Conservation (phyloP, 2,329 filamentous ascomycete species). For the Xylaria sp. region DNA sequence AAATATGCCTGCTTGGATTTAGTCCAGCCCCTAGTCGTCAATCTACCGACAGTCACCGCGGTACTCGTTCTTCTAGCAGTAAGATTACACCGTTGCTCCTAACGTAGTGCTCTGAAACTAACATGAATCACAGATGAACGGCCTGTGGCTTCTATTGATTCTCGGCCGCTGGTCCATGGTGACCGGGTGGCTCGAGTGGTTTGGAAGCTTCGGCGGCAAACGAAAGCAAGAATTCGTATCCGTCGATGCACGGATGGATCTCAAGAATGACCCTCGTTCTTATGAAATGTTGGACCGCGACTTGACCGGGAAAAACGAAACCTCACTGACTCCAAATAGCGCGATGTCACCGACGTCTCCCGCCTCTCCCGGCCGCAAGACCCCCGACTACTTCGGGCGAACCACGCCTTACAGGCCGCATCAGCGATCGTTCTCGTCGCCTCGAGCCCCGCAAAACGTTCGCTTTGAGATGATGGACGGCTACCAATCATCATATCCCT, state of each 20-base stretch:
- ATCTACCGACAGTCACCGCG: constrained; percentile 77
- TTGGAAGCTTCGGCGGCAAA: constrained; percentile 53
- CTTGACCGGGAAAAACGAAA: constrained; percentile 50
- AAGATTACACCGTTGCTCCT: constrained; percentile 46
- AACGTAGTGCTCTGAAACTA: constrained; percentile 3
- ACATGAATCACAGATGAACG: constrained; percentile 66
- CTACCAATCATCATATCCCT: constrained; percentile 43
- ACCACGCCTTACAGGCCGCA: constrained; percentile 62
- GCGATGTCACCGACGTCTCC: constrained; percentile 46
- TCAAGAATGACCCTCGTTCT: constrained; percentile 68
- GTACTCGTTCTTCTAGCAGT: constrained; percentile 83
- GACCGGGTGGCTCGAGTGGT: constrained; percentile 77
- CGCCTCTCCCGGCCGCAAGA: constrained; percentile 43
- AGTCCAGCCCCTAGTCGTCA: constrained; percentile 69
- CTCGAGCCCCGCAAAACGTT: constrained; percentile 53
- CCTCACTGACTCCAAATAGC: constrained; percentile 57
- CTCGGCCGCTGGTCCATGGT: constrained; percentile 86
- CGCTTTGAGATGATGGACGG: constrained; percentile 52
- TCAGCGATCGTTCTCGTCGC: constrained; percentile 61
- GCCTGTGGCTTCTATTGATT: constrained; percentile 82
- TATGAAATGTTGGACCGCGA: constrained; percentile 81
- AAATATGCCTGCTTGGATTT: constrained; percentile 69
- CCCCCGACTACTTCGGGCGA: constrained; percentile 59
- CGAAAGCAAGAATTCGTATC: constrained; percentile 84
- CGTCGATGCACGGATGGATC: constrained; percentile 72